These are phyloP conservation scores for Pseudogymnoascus sp. DNA, from an alignment of 2,329 filamentous ascomycete genomes.

Conservation along the genomic window DNA sequence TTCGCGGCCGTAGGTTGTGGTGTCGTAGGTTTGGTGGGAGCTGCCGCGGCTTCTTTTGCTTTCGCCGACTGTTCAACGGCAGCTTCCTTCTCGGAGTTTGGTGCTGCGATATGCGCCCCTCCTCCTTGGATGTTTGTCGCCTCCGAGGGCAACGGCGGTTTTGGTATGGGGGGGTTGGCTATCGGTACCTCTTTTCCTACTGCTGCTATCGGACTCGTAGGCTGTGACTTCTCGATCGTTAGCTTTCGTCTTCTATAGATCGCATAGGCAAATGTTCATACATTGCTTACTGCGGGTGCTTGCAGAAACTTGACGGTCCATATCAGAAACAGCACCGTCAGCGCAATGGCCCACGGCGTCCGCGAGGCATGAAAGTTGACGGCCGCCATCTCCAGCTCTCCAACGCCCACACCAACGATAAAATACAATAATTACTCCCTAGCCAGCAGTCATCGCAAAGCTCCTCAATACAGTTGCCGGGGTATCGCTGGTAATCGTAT, in stretches of 20 bases:
- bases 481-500: neutral
- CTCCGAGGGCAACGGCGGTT: neutral
- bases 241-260: neutral
- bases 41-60: neutral
- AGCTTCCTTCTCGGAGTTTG: neutral
- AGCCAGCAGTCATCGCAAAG: neutral
- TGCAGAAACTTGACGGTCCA: slow-evolving; percentile 11
- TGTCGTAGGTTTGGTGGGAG: neutral
- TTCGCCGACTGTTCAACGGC: neutral
- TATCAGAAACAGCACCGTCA: slow-evolving; percentile 10
- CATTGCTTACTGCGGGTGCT: neutral
- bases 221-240: neutral
- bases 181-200: neutral
- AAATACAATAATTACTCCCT: neutral
- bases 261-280: neutral
- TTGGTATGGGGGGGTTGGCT: neutral
- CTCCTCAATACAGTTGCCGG: neutral
- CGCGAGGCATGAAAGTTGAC: neutral
- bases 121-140: neutral
- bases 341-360: neutral
- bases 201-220: neutral
- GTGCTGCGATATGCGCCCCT: neutral
- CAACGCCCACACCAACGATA: neutral
- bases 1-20: neutral
- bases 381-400: neutral